These are phyloP conservation scores for Myxozyma neotropica DNA, from an alignment of 805 yeast genomes.

Conservation along the genomic window DNA sequence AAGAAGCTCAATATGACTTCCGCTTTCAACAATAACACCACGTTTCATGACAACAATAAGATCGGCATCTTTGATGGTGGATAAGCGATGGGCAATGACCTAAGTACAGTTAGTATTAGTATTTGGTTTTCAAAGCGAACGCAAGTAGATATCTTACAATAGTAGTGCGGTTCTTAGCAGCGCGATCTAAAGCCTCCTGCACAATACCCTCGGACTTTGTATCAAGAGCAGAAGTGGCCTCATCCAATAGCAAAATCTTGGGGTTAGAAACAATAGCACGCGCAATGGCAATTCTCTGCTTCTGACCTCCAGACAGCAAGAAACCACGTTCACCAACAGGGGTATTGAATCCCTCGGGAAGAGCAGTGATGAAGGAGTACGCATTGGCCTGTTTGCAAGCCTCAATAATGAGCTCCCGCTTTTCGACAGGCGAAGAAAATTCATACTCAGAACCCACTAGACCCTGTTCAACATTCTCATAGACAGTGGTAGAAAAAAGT, in stretches of 20 bases:
- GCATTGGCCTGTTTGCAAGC: conserved; percentile 60
- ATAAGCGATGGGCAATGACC: conserved; percentile 83
- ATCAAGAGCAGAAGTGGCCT: conserved; percentile 69
- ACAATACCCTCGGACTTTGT: conserved; percentile 63
- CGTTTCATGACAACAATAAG: conserved; percentile 55
- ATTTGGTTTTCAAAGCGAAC: conserved; percentile 49
- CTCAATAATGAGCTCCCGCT: conserved; percentile 44
- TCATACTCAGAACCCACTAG: conserved; percentile 44
- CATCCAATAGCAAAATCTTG: conserved; percentile 59
- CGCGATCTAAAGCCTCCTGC: conserved; percentile 51
- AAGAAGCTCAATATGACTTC: conserved; percentile 47
- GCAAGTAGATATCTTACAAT: conserved; percentile 66
- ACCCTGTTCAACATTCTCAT: conserved; percentile 81
- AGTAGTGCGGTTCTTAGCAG: conserved; percentile 49
- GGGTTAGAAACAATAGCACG: conserved; percentile 61
- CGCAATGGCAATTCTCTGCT: conserved; percentile 66
- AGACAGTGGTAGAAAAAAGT: conserved; percentile 79
- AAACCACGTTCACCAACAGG: conserved; percentile 58
- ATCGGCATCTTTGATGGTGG: conserved; percentile 74
- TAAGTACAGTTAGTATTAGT: conserved; percentile 44
- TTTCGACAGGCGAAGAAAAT: conserved; percentile 44
- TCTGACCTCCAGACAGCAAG: conserved; percentile 69
- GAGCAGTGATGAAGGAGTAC: conserved; percentile 50
- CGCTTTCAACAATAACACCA: conserved; percentile 55
- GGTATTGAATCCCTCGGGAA: conserved; percentile 56